Evolutionary conservation across 2,329 filamentous ascomycete species (phyloP).

Genomic region (Apiospora pterosperma): DNA sequence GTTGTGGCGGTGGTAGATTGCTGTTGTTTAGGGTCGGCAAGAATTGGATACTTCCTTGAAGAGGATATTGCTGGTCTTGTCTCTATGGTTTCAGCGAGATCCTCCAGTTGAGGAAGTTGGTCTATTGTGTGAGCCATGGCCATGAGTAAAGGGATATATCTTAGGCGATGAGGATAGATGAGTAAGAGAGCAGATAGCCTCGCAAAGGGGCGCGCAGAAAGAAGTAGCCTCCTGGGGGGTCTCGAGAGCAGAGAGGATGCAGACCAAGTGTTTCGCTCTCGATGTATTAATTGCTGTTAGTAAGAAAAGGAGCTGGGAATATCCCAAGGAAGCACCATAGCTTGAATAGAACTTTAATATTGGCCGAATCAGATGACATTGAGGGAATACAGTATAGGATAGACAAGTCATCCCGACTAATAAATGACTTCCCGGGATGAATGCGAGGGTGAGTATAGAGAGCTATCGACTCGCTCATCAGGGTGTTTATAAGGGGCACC

Average conservation of each 20-base stretch:
- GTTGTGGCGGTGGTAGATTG: neutral
- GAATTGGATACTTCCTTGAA: neutral
- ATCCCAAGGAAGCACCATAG: accelerated
- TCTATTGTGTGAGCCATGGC: neutral
- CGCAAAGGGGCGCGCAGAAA: neutral
- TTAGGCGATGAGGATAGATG: neutral
- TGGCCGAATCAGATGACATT: too few relatives aligned
- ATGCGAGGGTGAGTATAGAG: neutral
- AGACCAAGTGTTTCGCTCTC: neutral
- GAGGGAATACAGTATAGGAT: neutral
- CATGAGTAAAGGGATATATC: neutral
- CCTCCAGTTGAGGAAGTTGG: neutral
- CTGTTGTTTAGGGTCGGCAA: neutral
- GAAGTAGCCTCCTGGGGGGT: neutral
- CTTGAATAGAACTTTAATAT: neutral
- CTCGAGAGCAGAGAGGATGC: too few relatives aligned
- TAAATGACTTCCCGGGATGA: neutral
- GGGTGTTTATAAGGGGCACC: too few relatives aligned
- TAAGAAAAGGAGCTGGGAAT: neutral
- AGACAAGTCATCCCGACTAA: neutral
- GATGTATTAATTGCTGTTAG: neutral
- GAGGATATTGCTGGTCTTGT: neutral
- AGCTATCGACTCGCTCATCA: too few relatives aligned
- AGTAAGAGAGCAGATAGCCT: neutral
- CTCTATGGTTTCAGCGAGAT: neutral